These are phyloP conservation scores for Pythium brachiatum DNA, from an alignment of 352 stramenopile genomes.

Conservation along the genomic window DNA sequence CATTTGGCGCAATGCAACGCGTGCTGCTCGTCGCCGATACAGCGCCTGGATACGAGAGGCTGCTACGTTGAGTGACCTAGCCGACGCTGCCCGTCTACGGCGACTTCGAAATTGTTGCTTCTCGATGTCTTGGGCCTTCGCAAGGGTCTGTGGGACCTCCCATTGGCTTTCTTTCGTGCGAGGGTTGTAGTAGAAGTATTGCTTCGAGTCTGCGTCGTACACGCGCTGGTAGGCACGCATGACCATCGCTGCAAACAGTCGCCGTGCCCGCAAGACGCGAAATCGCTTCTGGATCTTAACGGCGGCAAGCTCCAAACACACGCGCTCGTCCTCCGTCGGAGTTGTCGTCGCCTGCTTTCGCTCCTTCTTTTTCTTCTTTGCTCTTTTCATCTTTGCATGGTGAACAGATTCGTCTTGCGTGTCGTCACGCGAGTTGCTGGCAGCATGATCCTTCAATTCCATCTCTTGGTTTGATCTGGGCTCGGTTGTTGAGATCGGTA, in stretches of 20 bases:
- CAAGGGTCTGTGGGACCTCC: conserved; percentile 26
- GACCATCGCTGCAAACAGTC: conserved; percentile 28
- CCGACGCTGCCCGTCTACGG: neutral
- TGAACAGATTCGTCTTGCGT: neutral
- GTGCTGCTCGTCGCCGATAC: conserved; percentile 23
- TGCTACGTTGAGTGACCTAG: conserved; percentile 4
- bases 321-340: neutral
- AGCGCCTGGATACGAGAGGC: conserved; percentile 26
- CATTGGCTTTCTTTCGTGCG: conserved; percentile 35
- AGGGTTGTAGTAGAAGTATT: conserved; percentile 52
- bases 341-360: neutral
- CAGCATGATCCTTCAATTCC: no score
- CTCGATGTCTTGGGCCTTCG: conserved; percentile 1
- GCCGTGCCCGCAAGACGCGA: conserved; percentile 27
- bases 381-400: neutral
- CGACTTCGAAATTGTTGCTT: neutral
- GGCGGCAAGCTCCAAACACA: conserved; percentile 1
- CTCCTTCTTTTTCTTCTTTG: conserved; percentile 12
- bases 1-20: conserved; percentile 18
- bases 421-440: no score
- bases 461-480: neutral
- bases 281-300: conserved; percentile 32
- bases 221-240: conserved; percentile 30
- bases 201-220: conserved; percentile 30
- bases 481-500: neutral